phyloP scores from a whole-genome alignment of 1,284 basidiomycete genomes.

The Malassezia restricta region DNA sequence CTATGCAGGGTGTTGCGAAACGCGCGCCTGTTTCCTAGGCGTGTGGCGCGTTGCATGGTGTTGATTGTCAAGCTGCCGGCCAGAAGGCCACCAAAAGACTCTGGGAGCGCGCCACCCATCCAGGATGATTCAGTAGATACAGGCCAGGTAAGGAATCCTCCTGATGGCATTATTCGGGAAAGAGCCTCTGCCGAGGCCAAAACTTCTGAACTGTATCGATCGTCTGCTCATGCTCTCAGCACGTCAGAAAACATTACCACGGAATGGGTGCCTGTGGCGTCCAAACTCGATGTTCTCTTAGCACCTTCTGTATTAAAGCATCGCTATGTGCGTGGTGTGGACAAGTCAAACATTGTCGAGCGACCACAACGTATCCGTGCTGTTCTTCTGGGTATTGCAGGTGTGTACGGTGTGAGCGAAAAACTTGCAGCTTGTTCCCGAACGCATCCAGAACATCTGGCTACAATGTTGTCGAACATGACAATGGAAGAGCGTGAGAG shows the following conservation, averaged over 20 bases:
- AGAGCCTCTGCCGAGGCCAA: too few species aligned
- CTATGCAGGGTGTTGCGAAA: background rate
- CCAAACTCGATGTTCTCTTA: constrained; percentile 28
- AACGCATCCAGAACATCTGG: constrained; percentile 19
- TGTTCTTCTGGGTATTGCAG: constrained; percentile 32
- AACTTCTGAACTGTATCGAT: too few species aligned
- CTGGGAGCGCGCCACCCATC: too few species aligned
- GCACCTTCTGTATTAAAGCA: constrained; percentile 38
- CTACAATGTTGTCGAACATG: constrained; percentile 21
- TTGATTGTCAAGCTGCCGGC: constrained; percentile 38
- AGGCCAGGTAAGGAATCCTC: too few species aligned
- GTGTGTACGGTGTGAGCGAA: constrained; percentile 19
- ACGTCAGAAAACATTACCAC: too few species aligned
- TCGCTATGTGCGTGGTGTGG: constrained; percentile 36
- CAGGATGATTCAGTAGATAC: too few species aligned
- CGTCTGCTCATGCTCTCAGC: too few species aligned
- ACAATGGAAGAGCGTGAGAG: constrained; percentile 10
- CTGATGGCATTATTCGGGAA: too few species aligned
- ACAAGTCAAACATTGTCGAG: constrained; percentile 40
- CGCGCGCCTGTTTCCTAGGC: background rate
- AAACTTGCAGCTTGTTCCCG: background rate
- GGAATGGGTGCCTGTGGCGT: background rate
- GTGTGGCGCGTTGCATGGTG: constrained; percentile 19
- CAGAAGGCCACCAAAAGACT: background rate
- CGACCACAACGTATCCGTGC: constrained; percentile 41